Evolutionary conservation across 2,329 filamentous ascomycete genomes (phyloP), one percentile per base, ranked within the genome.

Genomic region (Aureobasidium sp.): DNA sequence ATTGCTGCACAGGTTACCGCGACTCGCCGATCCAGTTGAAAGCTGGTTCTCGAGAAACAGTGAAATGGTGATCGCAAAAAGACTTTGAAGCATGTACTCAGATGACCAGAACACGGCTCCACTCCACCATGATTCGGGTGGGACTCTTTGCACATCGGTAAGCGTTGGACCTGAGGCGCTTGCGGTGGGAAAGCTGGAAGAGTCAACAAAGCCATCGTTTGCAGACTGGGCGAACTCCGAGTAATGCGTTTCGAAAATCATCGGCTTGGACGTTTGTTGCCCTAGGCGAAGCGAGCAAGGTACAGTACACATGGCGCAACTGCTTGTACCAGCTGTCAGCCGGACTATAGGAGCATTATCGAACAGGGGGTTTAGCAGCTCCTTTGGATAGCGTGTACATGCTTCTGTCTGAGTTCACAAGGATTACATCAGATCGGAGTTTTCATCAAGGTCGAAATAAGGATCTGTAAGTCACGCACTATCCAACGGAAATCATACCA

Each of bases 51-150:
- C 27, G 39, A 30, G 16, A 14, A 30, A 34, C 14, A 30, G 27
- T 21, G 41, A 41, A n/a, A 21, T 41, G 30, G 9, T 36, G 41
- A 9, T 13, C 36, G 30, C 36, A 45, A 57, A 57, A n/a, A 57
- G 53, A 57, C 53, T 57, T 57, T 36, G 37, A 29, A 57, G 53
- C 39, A 57, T 45, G 41, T 57, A 57, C 27, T 16, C 29, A 8
- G 7, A 45, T 27, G 41, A 44, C 41, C 41, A 32, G 27, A 34
- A 44, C 29, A 57, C 45, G 41, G 39, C 39, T 57, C 39, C 53
- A 57, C 53, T 27, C 53, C 53, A 57, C 53, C 39, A 36, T 27
- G 16, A 44, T 45, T 36, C 21, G n/a, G 53, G 53, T 57, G 53
- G 53, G 53, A 57, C 53, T 57, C 21, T 14, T 27, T 57, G 41